Evolutionary conservation across 345 rosid species (phyloP).

Genomic region (Citrus reticulata): DNA sequence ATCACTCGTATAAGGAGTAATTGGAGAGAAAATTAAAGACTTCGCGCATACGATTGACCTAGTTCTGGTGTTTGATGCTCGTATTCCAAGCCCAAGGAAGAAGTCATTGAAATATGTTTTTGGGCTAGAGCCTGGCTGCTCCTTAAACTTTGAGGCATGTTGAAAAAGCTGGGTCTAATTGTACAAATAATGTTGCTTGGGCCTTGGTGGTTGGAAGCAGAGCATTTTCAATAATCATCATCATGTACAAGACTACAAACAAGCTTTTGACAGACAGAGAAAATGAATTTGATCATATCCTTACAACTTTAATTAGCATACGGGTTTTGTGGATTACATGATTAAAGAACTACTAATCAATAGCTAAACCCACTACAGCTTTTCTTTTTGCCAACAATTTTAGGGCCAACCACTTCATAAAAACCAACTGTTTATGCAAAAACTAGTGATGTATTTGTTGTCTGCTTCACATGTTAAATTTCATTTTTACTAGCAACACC

Average conservation of each 20-base stretch:
- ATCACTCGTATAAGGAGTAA: background rate
- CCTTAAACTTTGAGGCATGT: background rate
- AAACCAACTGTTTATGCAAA: no score
- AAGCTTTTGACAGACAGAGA: background rate
- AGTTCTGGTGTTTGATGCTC: background rate
- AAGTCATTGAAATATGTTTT: background rate
- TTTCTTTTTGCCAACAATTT: no score
- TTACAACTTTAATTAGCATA: background rate
- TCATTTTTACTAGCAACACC: no score
- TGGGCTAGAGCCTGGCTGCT: background rate
- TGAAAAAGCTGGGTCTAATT: background rate
- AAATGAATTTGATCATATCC: no score
- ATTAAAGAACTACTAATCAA: no score
- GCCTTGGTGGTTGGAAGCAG: background rate
- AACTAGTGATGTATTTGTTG: no score
- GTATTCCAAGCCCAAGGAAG: background rate
- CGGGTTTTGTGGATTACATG: background rate
- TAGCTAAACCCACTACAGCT: no score
- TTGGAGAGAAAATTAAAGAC: background rate
- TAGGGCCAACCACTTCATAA: no score
- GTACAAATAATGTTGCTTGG: background rate
- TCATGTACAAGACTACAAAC: background rate
- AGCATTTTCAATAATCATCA: background rate
- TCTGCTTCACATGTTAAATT: no score
- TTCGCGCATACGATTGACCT: no score